Evolutionary conservation across 768 basidiomycete species (phyloP), one percentile per base, ranked within the genome.

Genomic region (Auricularia heimuer): DNA sequence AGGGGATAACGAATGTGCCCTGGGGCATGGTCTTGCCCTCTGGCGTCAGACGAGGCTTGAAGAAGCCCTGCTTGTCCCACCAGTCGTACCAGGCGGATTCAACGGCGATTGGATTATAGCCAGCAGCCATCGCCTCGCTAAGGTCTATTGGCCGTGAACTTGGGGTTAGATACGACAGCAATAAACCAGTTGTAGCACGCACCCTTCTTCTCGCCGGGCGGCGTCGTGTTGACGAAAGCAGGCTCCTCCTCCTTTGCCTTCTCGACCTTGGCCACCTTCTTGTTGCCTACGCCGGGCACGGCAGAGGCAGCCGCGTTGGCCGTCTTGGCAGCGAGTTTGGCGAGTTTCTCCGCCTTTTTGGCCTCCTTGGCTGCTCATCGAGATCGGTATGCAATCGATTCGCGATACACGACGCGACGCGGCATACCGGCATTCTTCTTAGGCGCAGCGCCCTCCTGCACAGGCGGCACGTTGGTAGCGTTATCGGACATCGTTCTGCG

Each of bases 61-160:
- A 97, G 80, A 88, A 96, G 3, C 93, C 95, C 71, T 94, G 82
- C 3, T 85, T 82, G 44, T 85, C 80, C 96, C 96, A 98, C 97
- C 97, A 98, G 70, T 96, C 93, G 70, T 98, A 98, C 93, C 97
- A 98, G 2, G 93, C 88, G 0, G 94, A 81, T 73, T 98, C 96
- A 65, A 98, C 90, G 39, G 91, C 90, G 68, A 91, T 88, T 7
- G 97, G 96, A 74, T 98, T 94, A 77, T 98, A 99, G 3, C 90
- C 92, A n/a, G 83, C 80, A 1, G 90, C 83, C 90, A 99, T 96
- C 3, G 92, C 87, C 66, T 86, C 80, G 1, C 90, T 83, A 64
- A 97, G 79, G 76, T 98, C 96, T 96, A 24, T 54, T 54, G 61
- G 21, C 56, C 35, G 29, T 29, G 29, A 29, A 29, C 29, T 29